Base-by-base conservation (phyloP, 495 filamentous ascomycete species). In the Trypethelium eluteriae region DNA sequence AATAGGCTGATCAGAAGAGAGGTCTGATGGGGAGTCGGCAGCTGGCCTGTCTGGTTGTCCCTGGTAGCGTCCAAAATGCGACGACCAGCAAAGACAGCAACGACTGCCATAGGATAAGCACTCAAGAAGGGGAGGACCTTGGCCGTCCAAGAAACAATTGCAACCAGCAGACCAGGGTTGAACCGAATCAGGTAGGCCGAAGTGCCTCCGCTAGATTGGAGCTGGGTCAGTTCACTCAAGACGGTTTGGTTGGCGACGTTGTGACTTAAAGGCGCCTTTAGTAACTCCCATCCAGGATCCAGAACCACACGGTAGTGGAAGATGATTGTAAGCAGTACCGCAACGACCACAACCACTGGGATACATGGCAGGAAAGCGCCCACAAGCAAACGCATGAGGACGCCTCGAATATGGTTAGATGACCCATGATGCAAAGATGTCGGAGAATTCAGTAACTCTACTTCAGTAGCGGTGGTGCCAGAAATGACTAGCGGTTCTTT, bases 301-400 rank as follows among this genome's bases (percentile, higher is more conserved):
- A 59, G 53, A 10, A 35, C 53, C 32, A 59, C 53, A 59, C 53
- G 53, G 14, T 59, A 59, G 53, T 59, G 32, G 32, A 59, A 59
- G 32, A 59, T 59, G 53, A 59, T 36, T 59, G 53, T 36, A 59
- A 59, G 53, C 53, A 59, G 32, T 9, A 59, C 32, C 53, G 14
- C 32, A 36, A 18, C 34, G 0, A 59, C 53, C 7, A 59, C 5
- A 59, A 59, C 32, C 53, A 59, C 53, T 18, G 53, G 53, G 34
- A 59, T 59, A 59, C 53, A 59, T 59, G 53, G 53, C 53, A 59
- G 53, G 32, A 59, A 36, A 59, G 53, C 53, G 25, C 53, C 53
- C 18, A 36, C 3, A 32, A 59, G 53, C 32, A 59, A 59, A 59
- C 36, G 6, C 14, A 32, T 14, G 25, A 59, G 36, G 6, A 32